Conservation (phyloP, 2,329 filamentous ascomycete species). For the Colletotrichum sp. region DNA sequence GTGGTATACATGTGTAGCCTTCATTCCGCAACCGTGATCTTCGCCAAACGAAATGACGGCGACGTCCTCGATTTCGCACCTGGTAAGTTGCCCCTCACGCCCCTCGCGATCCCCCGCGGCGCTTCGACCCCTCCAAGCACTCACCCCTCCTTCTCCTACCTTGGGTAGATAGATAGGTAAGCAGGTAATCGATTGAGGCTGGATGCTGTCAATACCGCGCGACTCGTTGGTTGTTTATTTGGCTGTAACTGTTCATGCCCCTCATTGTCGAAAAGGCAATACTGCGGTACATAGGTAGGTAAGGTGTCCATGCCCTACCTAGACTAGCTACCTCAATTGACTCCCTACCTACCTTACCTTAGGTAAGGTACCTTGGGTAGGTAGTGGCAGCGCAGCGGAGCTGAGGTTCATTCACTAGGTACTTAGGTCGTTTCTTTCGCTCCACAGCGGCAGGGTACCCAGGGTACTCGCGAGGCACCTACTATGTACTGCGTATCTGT, state of each 20-base stretch:
- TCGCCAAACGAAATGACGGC: conserved; percentile 6
- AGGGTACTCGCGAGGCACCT: not conserved
- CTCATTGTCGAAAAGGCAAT: no score
- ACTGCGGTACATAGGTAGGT: no score
- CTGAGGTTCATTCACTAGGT: not conserved
- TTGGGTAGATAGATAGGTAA: no score
- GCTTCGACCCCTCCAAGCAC: not conserved
- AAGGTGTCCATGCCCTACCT: no score
- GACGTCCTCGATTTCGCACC: not conserved
- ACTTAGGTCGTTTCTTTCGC: not conserved
- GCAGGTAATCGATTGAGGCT: no score
- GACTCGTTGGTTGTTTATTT: no score
- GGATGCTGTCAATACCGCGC: no score
- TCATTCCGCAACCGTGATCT: not conserved
- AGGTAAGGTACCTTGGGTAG: no score
- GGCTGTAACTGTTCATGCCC: no score
- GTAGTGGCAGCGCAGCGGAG: not conserved
- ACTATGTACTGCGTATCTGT: no score
- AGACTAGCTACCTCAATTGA: no score
- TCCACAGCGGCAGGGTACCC: not conserved
- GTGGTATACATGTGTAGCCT: not conserved
- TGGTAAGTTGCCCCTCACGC: not conserved
- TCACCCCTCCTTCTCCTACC: not conserved
- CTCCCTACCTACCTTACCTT: no score
- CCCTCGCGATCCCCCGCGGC: not conserved